Evolutionary conservation across 176 grass and related monocot genomes (phyloP).

Genomic region (Tuctoria greenei): DNA sequence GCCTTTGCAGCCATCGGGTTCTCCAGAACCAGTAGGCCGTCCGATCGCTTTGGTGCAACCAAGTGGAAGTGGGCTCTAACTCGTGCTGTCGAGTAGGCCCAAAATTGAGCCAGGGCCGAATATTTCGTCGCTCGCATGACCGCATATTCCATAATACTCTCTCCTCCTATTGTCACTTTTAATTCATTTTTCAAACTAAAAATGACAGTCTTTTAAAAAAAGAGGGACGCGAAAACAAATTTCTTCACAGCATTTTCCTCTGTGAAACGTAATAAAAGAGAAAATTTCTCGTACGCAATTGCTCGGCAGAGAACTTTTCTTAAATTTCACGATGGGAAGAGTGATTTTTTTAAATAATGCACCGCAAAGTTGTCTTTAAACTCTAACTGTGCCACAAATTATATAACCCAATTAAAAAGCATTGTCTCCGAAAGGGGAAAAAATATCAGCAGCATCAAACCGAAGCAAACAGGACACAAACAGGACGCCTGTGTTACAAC

Average conservation of each 20-base stretch:
- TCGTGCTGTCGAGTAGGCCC: not conserved
- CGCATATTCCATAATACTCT: too few species aligned
- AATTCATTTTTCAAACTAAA: too few species aligned
- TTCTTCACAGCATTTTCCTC: too few species aligned
- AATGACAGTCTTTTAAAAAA: too few species aligned
- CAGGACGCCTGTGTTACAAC: not conserved
- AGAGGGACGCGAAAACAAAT: too few species aligned
- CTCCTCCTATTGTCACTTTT: too few species aligned
- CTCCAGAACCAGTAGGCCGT: conserved; percentile 7
- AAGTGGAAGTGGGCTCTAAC: not conserved
- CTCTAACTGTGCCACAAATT: not conserved
- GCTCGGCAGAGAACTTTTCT: not conserved
- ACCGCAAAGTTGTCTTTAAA: not conserved
- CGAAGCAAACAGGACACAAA: not conserved
- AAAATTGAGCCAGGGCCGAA: not conserved
- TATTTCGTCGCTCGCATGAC: too few species aligned
- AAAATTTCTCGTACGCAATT: too few species aligned
- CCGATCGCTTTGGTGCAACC: not conserved
- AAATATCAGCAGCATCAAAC: not conserved
- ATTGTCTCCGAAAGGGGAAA: not conserved
- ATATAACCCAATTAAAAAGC: not conserved
- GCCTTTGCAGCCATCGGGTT: not conserved
- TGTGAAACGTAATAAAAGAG: too few species aligned
- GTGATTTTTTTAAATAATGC: not conserved
- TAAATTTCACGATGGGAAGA: not conserved